These are phyloP conservation scores for peach (Prunus persica) DNA, from an alignment of 306 rosid species.

Conservation along the genomic window DNA sequence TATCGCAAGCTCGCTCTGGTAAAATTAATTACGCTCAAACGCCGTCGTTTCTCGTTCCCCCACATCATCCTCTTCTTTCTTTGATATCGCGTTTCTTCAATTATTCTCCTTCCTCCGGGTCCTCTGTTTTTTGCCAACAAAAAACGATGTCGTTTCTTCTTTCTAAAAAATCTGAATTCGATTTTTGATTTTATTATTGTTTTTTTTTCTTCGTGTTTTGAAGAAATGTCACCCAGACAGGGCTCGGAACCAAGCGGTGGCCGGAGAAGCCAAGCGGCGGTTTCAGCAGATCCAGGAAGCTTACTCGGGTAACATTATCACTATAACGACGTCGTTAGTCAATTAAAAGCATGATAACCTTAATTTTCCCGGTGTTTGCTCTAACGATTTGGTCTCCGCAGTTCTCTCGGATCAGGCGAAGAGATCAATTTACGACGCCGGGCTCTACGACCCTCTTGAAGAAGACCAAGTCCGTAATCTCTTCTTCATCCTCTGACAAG, in stretches of 20 bases:
- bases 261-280: slow-evolving; percentile 77
- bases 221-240: slow-evolving; percentile 97
- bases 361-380: neutral
- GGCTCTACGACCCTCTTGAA: slow-evolving; percentile 74
- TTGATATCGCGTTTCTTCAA: neutral
- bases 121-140: neutral
- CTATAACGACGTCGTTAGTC: slow-evolving; percentile 4
- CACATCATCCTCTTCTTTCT: neutral
- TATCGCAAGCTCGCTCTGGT: slow-evolving; percentile 95
- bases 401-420: slow-evolving; percentile 88
- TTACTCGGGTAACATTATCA: slow-evolving; percentile 53
- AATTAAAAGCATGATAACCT: no score
- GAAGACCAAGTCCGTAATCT: slow-evolving; percentile 64
- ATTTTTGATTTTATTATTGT: neutral
- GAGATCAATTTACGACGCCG: slow-evolving; percentile 91
- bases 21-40: neutral
- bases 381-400: slow-evolving; percentile 26
- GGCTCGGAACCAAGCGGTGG: slow-evolving; percentile 48
- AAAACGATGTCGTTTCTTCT: neutral
- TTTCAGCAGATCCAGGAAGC: slow-evolving; percentile 98
- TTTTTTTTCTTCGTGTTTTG: neutral
- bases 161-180: neutral
- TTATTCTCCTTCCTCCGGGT: neutral
- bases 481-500: neutral
- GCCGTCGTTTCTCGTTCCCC: slow-evolving; percentile 1